Conservation (phyloP, 257 asterid species). For the Fraxinus pennsylvanica region DNA sequence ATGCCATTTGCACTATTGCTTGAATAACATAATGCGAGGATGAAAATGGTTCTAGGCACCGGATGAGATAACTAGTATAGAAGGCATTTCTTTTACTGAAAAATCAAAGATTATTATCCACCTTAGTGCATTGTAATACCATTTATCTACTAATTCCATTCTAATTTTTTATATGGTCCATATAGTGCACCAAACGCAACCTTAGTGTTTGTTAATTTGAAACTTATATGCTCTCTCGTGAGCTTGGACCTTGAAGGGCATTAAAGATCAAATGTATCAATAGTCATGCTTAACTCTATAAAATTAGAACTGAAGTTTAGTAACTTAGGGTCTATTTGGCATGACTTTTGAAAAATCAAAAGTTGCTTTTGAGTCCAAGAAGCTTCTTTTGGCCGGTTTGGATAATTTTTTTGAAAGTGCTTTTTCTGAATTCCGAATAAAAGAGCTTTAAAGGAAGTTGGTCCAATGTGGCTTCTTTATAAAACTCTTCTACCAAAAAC, state of each 20-base stretch:
- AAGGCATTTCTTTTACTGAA: neutral
- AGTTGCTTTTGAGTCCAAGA: no score
- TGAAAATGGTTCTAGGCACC: neutral
- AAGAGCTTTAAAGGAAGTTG: no score
- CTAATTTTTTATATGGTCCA: neutral
- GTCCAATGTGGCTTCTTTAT: no score
- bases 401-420: no score
- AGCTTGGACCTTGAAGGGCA: slow-evolving; percentile 7
- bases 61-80: neutral
- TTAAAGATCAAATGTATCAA: slow-evolving; percentile 5
- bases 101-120: neutral
- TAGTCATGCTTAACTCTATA: neutral
- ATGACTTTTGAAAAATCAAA: no score
- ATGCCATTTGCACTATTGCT: neutral
- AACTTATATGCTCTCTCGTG: neutral
- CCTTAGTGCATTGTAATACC: neutral
- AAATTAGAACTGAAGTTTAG: neutral
- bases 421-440: no score
- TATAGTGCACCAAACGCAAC: neutral
- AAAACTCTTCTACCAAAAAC: no score
- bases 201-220: neutral
- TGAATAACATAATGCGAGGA: neutral
- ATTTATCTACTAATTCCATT: neutral
- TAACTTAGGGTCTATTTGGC: neutral
- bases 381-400: no score